Conservation (phyloP, 1,139 yeast species). For the Yamadazyma aaseri region DNA sequence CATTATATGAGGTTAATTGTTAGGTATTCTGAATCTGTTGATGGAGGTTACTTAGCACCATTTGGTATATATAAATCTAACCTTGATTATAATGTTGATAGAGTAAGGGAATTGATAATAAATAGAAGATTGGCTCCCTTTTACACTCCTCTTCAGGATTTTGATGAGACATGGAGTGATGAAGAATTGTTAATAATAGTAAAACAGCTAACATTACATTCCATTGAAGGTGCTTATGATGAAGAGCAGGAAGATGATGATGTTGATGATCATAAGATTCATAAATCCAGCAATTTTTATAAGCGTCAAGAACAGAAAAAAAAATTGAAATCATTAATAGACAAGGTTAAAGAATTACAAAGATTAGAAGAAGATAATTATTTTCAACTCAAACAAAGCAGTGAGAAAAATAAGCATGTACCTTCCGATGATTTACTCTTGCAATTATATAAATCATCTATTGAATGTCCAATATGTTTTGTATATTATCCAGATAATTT, state of each 20-base stretch:
- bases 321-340: conserved; percentile 49
- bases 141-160: conserved; percentile 85
- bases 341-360: conserved; percentile 51
- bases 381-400: conserved; percentile 34
- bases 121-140: conserved; percentile 80
- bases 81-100: conserved; percentile 69
- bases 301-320: conserved; percentile 56
- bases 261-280: conserved; percentile 55
- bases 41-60: conserved; percentile 83
- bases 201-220: conserved; percentile 55
- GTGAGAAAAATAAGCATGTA: conserved; percentile 11
- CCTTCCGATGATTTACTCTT: conserved; percentile 33
- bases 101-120: conserved; percentile 64
- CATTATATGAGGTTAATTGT: conserved; percentile 61
- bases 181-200: conserved; percentile 63
- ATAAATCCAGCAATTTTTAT: conserved; percentile 47
- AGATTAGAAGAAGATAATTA: conserved; percentile 51
- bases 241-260: conserved; percentile 59
- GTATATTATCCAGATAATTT: conserved; percentile 77
- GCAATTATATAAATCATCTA: conserved; percentile 57
- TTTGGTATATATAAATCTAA: conserved; percentile 79
- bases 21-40: conserved; percentile 58
- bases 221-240: conserved; percentile 54
- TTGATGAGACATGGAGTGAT: conserved; percentile 71
- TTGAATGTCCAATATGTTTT: conserved; percentile 95